Percentiles rank a stretch among this genome's conserved stretches.
phyloP scores from a whole-genome alignment of 345 rosid genomes.

The Mangifera indica region DNA sequence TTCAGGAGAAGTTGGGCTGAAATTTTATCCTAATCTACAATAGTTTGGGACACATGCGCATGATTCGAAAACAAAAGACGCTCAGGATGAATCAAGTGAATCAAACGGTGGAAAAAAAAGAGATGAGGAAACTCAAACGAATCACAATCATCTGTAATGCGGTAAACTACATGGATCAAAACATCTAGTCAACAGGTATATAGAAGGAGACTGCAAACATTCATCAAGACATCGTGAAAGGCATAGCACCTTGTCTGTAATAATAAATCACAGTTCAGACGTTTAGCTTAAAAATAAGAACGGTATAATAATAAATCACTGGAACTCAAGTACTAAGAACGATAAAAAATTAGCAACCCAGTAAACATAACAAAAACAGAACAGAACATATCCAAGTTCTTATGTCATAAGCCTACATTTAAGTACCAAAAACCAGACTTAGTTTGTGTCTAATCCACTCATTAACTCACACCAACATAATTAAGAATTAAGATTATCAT shows the following conservation, averaged over 20 bases:
- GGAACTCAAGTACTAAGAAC: background rate
- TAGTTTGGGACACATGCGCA: too few relatives aligned
- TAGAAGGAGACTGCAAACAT: slow-evolving; percentile 45
- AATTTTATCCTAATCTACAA: too few relatives aligned
- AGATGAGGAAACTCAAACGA: too few relatives aligned
- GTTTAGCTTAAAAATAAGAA: too few relatives aligned
- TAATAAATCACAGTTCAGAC: too few relatives aligned
- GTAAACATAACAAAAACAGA: background rate
- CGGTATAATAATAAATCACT: too few relatives aligned
- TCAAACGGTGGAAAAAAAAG: too few relatives aligned
- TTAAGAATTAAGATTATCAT: slow-evolving; percentile 49
- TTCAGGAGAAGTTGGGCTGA: too few relatives aligned
- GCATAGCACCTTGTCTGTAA: slow-evolving; percentile 28
- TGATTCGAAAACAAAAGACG: too few relatives aligned
- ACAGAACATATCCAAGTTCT: background rate
- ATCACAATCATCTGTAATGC: too few relatives aligned
- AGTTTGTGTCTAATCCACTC: background rate
- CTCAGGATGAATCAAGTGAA: too few relatives aligned
- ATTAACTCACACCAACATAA: background rate
- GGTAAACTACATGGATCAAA: slow-evolving; percentile 38
- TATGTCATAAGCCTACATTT: slow-evolving; percentile 8
- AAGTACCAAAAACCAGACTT: background rate
- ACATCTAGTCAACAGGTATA: slow-evolving; percentile 31
- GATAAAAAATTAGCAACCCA: background rate
- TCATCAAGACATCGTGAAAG: slow-evolving; percentile 28